Percentiles rank a stretch among this genome's conserved stretches.
phyloP scores from a whole-genome alignment of 768 basidiomycete species.

The Strobilomyces confusus region DNA sequence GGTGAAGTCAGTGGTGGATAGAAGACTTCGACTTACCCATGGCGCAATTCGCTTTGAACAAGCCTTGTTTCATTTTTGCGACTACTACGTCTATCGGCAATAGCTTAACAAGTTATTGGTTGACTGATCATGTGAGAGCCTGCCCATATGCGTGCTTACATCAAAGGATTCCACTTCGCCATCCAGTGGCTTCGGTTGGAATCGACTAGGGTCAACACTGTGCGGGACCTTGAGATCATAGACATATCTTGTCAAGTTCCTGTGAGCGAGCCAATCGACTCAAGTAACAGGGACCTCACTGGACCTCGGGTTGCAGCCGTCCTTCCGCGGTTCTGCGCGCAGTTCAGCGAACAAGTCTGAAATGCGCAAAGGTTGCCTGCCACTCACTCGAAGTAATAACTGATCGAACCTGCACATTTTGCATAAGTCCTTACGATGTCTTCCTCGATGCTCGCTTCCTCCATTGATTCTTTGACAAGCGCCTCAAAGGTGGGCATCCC shows the following conservation, averaged over 20 bases:
- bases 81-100: slow-evolving; percentile 61
- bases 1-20: not conserved
- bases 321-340: slow-evolving; percentile 22
- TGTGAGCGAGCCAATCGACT: not conserved
- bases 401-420: slow-evolving; percentile 62
- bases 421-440: slow-evolving; percentile 57
- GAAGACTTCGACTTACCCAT: slow-evolving; percentile 47
- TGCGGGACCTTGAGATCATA: slow-evolving; percentile 78
- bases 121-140: not conserved
- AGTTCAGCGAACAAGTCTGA: not conserved
- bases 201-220: slow-evolving; percentile 40
- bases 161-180: slow-evolving; percentile 95
- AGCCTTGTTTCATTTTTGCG: slow-evolving; percentile 55
- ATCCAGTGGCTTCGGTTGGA: slow-evolving; percentile 73
- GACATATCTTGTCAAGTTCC: slow-evolving; percentile 53
- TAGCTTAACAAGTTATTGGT: slow-evolving; percentile 42
- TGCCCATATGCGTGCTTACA: slow-evolving; percentile 39
- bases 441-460: slow-evolving; percentile 83
- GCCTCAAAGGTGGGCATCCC: slow-evolving; percentile 70
- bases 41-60: slow-evolving; percentile 94
- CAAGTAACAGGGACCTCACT: slow-evolving; percentile 43
- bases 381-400: slow-evolving; percentile 74
- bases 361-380: not conserved
- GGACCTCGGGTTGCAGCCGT: slow-evolving; percentile 85
- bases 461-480: slow-evolving; percentile 87